Evolutionary conservation across 768 basidiomycete genomes (phyloP), one percentile per base, ranked within the genome.

Genomic region (Dacryopinax spathularia): DNA sequence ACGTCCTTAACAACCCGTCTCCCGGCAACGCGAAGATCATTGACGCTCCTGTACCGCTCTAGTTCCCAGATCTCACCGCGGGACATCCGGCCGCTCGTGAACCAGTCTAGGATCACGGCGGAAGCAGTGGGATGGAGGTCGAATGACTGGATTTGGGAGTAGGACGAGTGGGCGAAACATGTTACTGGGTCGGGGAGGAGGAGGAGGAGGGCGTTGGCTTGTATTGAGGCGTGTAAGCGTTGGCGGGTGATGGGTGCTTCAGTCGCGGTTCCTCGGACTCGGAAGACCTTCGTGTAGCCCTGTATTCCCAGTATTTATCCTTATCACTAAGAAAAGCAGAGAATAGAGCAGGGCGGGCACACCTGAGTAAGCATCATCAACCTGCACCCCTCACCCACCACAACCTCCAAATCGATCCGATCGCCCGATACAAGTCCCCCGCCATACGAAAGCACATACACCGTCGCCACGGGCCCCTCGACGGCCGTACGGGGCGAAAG

Each of bases 211-310:
- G 85, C 78, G 0, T 73, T 70, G 1, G 81, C 69, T 3, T 77
- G 74, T 59, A 96, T 73, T 9, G 70, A 75, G 61, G 85, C 84
- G 37, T 80, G 77, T 70, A 88, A 76, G n/a, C 76, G 76, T 71
- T 93, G 89, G 37, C 73, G 77, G 5, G 89, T 93, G 27, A 44
- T 41, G 0, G 59, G n/a, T 4, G 18, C 39, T 6, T 41, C 39
- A 6, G 39, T 56, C 60, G 73, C 25, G 92, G 83, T 20, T 79
- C 77, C 74, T 92, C 94, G 48, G 29, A 29, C 48, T 31, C 48
- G 48, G 79, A 95, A 98, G 20, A 98, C 88, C 73, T 98, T 98
- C 10, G 94, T 98, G 2, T 88, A 90, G 33, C 91, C 90, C 91
- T 93, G 68, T 5, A 22, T 13, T 2, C 25, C 34, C 2, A 7